These are phyloP conservation scores for Chaetothyriales sp. DNA, from an alignment of 2,329 filamentous ascomycete genomes.

Conservation along the genomic window DNA sequence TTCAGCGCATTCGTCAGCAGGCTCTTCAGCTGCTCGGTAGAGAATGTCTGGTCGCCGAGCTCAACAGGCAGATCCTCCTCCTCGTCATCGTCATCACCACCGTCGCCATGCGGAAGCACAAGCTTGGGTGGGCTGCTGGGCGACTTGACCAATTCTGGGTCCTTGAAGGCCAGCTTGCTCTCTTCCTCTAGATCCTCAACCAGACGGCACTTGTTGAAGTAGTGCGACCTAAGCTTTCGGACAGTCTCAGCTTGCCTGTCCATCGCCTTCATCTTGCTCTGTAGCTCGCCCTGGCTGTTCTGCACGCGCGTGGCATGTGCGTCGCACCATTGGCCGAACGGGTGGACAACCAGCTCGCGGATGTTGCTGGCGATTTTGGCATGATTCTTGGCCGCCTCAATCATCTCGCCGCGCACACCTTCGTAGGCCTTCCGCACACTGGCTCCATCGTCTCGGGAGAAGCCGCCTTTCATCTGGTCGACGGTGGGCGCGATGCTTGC, in stretches of 20 bases:
- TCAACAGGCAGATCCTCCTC: conserved; percentile 74
- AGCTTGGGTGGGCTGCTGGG: conserved; percentile 50
- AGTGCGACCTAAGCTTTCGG: conserved; percentile 84
- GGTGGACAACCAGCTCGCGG: conserved; percentile 83
- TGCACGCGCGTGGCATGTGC: conserved; percentile 82
- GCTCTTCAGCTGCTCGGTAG: conserved; percentile 77
- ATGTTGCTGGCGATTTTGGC: conserved; percentile 94
- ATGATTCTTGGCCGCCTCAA: conserved; percentile 76
- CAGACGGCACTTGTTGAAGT: conserved; percentile 96
- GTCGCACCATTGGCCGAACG: conserved; percentile 92
- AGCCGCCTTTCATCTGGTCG: conserved; percentile 70
- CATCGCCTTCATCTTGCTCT: conserved; percentile 77
- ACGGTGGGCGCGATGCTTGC: conserved; percentile 67
- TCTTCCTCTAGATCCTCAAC: conserved; percentile 96
- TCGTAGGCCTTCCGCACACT: conserved; percentile 96
- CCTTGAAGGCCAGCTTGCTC: conserved; percentile 94
- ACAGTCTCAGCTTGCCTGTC: conserved; percentile 81
- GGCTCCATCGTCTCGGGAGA: conserved; percentile 81
- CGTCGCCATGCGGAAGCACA: conserved; percentile 60
- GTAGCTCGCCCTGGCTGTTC: conserved; percentile 87
- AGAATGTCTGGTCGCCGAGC: conserved; percentile 77
- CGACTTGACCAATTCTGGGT: conserved; percentile 32
- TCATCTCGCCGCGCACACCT: conserved; percentile 82
- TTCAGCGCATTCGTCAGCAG: conserved; percentile 74
- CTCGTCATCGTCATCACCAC: conserved; percentile 45